A percentile compares a stretch with the other conserved stretches of the same genome.
Conservation (phyloP, 202 grass and related monocot species). For the Panicum hallii region DNA sequence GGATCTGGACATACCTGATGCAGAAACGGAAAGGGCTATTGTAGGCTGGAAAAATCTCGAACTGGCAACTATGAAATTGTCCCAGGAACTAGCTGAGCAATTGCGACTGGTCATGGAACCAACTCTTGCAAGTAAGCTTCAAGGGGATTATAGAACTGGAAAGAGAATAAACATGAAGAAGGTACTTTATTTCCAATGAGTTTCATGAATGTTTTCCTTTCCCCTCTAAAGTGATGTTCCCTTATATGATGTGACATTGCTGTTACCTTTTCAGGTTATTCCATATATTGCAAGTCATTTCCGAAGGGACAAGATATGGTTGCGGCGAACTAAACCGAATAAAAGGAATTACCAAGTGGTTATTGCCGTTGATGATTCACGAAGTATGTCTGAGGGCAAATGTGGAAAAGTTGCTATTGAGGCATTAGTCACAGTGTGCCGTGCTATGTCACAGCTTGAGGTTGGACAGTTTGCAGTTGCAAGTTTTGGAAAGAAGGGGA, state of each 20-base stretch:
- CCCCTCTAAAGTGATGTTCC: constrained; percentile 22
- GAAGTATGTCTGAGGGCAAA: constrained; percentile 91
- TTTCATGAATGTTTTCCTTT: constrained; percentile 25
- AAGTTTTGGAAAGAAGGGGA: constrained; percentile 89
- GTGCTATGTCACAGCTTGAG: constrained; percentile 96
- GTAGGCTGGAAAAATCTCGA: constrained; percentile 82
- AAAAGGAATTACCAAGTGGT: constrained; percentile 98
- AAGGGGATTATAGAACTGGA: constrained; percentile 99
- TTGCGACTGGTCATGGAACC: constrained; percentile 92
- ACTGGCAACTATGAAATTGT: constrained; percentile 69
- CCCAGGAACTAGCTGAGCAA: constrained; percentile 93
- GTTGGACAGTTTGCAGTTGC: constrained; percentile 93
- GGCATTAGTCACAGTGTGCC: constrained; percentile 86
- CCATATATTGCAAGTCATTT: constrained; percentile 96
- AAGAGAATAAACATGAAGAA: constrained; percentile 99
- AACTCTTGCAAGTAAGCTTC: constrained; percentile 94
- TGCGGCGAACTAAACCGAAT: constrained; percentile 92
- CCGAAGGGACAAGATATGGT: constrained; percentile 92
- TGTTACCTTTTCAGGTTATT: constrained; percentile 73
- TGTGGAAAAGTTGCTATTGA: constrained; percentile 90
- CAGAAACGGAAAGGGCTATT: constrained; percentile 50
- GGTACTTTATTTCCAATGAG: constrained; percentile 55
- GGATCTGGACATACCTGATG: constrained; percentile 59
- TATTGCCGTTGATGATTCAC: constrained; percentile 88
- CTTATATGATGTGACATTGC: constrained; percentile 17